Base-by-base conservation (phyloP, 2,329 filamentous ascomycete genomes). In the Ceratocystis cubensis region DNA sequence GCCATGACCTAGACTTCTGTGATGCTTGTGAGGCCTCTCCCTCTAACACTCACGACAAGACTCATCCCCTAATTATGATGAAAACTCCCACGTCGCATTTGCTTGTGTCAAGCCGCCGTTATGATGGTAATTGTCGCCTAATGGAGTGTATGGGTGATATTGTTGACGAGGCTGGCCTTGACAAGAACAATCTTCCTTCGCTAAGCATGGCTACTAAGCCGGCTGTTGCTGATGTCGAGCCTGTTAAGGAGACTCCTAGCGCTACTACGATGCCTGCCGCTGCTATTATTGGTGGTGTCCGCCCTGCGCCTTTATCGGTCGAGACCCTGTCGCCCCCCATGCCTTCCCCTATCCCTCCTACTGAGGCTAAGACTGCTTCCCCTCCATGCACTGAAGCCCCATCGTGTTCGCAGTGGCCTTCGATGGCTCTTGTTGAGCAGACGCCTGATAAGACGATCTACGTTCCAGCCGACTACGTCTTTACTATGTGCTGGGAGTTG, bases 41-140 rank as follows among this genome's bases (percentile, higher is more conserved):
- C 6, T 80, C 81, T 70, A 93, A 95, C 75, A 80, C 79, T 25
- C 94, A 99, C 80, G 96, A 97, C 80, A 87, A 86, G 76, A 96
- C 92, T n/a, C 94, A 99, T 72, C 94, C 94, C 33, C 80, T 99
- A 71, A 91, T 99, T 80, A 96, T 96, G 79, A 91, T 99, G 80
- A 96, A 91, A 82, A 95, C 89, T 1, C 89, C 93, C 8, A 84
- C 69, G 89, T 99, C 64, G 92, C 86, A 63, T 25, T 45, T 48
- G 46, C 3, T 61, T 37, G 50, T 46, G 22, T 57, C 48, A 28
- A 97, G 93, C 7, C 81, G 88, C 70, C 88, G 88, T 65, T 90
- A 96, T 76, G 85, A 91, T 71, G 82, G 82, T 68, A 79, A 85
- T 71, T 88, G 88, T 63, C 80, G 84, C 68, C 77, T 76, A 56